Conservation (phyloP, 2,329 filamentous ascomycete genomes). For the Magnaporthiopsis rhizophila region DNA sequence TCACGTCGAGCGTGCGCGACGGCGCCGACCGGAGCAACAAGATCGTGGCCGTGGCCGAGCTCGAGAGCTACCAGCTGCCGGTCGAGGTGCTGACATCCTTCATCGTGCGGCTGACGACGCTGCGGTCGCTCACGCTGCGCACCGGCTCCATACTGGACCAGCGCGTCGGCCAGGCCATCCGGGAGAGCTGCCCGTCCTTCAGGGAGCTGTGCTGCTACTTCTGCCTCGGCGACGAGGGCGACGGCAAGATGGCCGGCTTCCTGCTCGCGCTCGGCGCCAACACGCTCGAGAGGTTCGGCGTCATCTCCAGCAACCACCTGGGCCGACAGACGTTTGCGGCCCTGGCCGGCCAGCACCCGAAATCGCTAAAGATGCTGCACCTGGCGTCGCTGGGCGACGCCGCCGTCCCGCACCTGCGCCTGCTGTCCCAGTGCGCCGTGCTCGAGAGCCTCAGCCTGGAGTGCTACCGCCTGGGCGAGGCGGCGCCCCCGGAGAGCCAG, state of each 20-base stretch:
- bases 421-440: slow-evolving; percentile 24
- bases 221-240: slow-evolving; percentile 36
- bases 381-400: slow-evolving; percentile 22
- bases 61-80: slow-evolving; percentile 44
- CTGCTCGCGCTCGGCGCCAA: slow-evolving; percentile 47
- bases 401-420: slow-evolving; percentile 21
- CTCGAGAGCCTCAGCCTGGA: slow-evolving; percentile 28
- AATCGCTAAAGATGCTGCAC: slow-evolving; percentile 24
- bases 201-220: slow-evolving; percentile 49
- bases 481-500: slow-evolving; percentile 11
- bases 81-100: slow-evolving; percentile 45
- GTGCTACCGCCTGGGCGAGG: slow-evolving; percentile 12
- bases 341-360: slow-evolving; percentile 31
- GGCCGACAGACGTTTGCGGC: slow-evolving; percentile 47
- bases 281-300: slow-evolving; percentile 49
- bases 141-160: slow-evolving; percentile 52
- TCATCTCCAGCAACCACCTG: slow-evolving; percentile 47
- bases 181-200: slow-evolving; percentile 52
- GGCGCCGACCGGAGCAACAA: slow-evolving; percentile 31
- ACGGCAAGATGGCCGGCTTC: slow-evolving; percentile 50
- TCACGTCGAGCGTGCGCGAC: slow-evolving; percentile 41
- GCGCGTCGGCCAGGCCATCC: slow-evolving; percentile 45
- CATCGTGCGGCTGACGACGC: slow-evolving; percentile 48
- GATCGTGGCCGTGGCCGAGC: slow-evolving; percentile 45
- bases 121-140: slow-evolving; percentile 52